Percentiles rank a stretch among this genome's conserved stretches.
These are phyloP conservation scores for Articulospora tetracladia DNA, from an alignment of 495 filamentous ascomycete genomes.

Conservation along the genomic window DNA sequence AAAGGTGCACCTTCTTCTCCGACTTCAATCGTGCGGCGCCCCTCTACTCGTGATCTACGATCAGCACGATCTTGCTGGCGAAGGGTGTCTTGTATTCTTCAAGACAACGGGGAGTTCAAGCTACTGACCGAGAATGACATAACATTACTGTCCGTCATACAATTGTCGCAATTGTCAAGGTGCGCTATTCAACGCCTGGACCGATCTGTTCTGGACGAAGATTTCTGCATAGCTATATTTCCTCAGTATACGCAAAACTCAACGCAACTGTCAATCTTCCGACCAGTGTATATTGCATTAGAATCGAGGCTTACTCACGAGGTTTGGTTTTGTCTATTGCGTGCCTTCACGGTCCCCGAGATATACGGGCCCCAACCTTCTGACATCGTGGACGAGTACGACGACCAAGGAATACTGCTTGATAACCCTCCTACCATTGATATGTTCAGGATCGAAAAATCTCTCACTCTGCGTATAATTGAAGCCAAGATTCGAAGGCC, in stretches of 20 bases:
- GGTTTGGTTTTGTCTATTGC: constrained; percentile 92
- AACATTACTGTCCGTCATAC: constrained; percentile 72
- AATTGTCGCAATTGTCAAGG: constrained; percentile 83
- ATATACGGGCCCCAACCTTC: constrained; percentile 62
- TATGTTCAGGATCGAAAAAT: constrained; percentile 56
- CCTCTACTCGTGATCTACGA: constrained; percentile 26
- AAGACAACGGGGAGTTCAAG: constrained; percentile 94
- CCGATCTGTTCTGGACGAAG: constrained; percentile 87
- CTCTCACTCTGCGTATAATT: constrained; percentile 49
- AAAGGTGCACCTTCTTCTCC: constrained; percentile 51
- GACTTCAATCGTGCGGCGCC: constrained; percentile 42
- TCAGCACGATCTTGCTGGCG: constrained; percentile 62
- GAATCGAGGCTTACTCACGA: constrained; percentile 89
- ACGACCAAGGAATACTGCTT: constrained; percentile 32
- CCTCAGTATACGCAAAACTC: constrained; percentile 68
- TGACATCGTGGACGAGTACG: constrained; percentile 17
- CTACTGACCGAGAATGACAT: constrained; percentile 81
- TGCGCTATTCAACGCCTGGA: constrained; percentile 88
- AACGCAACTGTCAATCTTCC: constrained; percentile 57
- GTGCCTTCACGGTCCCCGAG: constrained; percentile 92
- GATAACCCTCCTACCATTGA: constrained; percentile 29
- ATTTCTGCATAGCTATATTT: constrained; percentile 92
- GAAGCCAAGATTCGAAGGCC: constrained; percentile 49
- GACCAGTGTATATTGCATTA: constrained; percentile 78
- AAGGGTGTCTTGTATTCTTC: constrained; percentile 84